phyloP scores from a whole-genome alignment of 306 rosid species.

The Mucuna pruriens region DNA sequence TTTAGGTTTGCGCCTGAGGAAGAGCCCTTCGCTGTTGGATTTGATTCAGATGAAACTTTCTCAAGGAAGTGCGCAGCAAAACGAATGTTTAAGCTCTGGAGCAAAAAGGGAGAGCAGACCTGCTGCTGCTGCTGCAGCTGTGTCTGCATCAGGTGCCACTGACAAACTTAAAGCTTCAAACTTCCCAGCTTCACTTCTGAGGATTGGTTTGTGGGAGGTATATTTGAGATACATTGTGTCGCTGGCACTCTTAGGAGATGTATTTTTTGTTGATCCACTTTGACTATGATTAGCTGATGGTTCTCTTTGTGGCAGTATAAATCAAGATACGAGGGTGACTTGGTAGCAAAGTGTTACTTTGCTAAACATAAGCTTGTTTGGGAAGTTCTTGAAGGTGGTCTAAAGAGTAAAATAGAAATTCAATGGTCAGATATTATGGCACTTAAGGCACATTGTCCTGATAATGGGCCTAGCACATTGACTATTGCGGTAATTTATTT shows the following conservation, averaged over 20 bases:
- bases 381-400: conserved; percentile 95
- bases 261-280: not conserved
- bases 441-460: conserved; percentile 76
- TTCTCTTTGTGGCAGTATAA: conserved; percentile 62
- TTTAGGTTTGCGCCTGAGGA: conserved; percentile 78
- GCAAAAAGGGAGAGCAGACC: conserved; percentile 49
- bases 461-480: conserved; percentile 67
- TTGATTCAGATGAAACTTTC: conserved; percentile 87
- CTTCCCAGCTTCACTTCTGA: conserved; percentile 75
- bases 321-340: conserved; percentile 87
- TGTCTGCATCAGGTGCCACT: conserved; percentile 26
- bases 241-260: not conserved
- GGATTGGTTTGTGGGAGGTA: conserved; percentile 94
- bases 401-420: conserved; percentile 89
- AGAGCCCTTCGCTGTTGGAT: conserved; percentile 86
- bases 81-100: conserved; percentile 44
- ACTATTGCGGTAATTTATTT: conserved; percentile 70
- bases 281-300: not conserved
- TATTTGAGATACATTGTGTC: not conserved
- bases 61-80: conserved; percentile 49
- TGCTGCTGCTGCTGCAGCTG: conserved; percentile 35
- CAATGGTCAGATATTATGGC: conserved; percentile 87
- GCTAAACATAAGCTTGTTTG: conserved; percentile 95
- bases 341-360: conserved; percentile 90
- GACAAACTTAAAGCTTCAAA: conserved; percentile 91